Evolutionary conservation across 2,329 filamentous ascomycete genomes (phyloP).

Genomic region (Alternaria viburni): DNA sequence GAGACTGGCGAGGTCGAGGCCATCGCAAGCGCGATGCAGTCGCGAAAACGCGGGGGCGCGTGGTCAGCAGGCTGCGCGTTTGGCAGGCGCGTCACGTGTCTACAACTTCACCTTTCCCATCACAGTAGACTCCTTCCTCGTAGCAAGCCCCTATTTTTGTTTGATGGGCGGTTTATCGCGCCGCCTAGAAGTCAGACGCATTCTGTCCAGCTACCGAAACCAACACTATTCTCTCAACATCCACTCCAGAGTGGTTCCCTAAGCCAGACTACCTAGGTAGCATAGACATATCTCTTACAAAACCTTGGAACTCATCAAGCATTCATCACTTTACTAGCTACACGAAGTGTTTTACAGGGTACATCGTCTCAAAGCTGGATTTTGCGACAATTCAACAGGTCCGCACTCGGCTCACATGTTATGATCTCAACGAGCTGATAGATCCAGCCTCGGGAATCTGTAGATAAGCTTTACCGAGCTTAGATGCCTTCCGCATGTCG

Average conservation of each 20-base stretch:
- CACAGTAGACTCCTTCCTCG: neutral
- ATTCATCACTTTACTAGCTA: neutral
- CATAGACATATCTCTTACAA: neutral
- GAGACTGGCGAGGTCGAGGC: neutral
- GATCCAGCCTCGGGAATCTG: neutral
- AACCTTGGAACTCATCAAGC: neutral
- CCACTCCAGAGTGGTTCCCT: neutral
- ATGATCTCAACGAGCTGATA: neutral
- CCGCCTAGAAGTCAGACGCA: neutral
- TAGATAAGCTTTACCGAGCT: neutral
- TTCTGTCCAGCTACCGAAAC: fast-evolving
- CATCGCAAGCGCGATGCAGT: neutral
- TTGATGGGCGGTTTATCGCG: neutral
- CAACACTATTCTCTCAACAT: neutral
- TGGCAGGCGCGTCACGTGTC: neutral
- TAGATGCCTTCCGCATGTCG: neutral
- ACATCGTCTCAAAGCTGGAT: neutral
- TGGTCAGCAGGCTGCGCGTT: conserved; percentile 13
- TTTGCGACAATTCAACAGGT: neutral
- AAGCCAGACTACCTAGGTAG: neutral
- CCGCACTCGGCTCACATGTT: neutral
- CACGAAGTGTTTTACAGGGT: neutral
- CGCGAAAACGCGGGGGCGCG: conserved; percentile 21
- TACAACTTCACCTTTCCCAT: neutral
- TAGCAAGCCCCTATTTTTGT: neutral